Base-by-base conservation (phyloP, 495 filamentous ascomycete genomes). In the Tuber brumale region DNA sequence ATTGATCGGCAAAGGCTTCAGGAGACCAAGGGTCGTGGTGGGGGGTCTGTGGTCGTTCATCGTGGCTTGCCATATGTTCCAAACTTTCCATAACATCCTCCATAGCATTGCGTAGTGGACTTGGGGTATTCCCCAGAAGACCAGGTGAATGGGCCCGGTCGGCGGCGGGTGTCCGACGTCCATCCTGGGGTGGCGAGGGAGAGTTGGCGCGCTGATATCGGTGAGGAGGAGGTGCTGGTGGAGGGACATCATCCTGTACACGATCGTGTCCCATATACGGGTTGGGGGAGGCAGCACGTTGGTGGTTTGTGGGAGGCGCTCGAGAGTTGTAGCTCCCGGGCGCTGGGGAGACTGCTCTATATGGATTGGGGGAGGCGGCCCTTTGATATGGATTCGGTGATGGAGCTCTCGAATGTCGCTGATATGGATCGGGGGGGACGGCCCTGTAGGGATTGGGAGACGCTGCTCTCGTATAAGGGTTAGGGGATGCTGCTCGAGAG, bases 1-100 rank as follows among this genome's bases (percentile, higher is more conserved):
- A 84, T 79, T 88, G 85, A 70, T 89, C 86, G 75, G 96, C 91
- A 81, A 95, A 97, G 10, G 91, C 92, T 81, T 97, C 93, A 2
- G 93, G 94, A 2, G 94, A 95, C 95, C 95, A 99, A 19, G 94
- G 92, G 83, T 93, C 91, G 90, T 85, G 43, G 48, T 57, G 57
- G 88, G 87, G 43, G 83, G 83, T 76, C 90, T 88, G 23, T 89
- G 88, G 31, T 85, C 86, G 77, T 88, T 85, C 79, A 92, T 86
- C 27, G 27, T 75, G 74, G 41, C 73, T 43, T 69, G 90, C 91
- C 90, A 99, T 93, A 78, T 93, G 93, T 83, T 98, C 89, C 72
- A 99, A 85, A 45, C 95, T 97, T 76, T 94, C 94, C 90, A 98
- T 98, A 19, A 99, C 94, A 85, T 96, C 95, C 82, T 97, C 94